A percentile compares a stretch with the other conserved stretches of the same genome.
These are phyloP conservation scores for Penicillium canariense DNA, from an alignment of 495 filamentous ascomycete species.

Conservation along the genomic window DNA sequence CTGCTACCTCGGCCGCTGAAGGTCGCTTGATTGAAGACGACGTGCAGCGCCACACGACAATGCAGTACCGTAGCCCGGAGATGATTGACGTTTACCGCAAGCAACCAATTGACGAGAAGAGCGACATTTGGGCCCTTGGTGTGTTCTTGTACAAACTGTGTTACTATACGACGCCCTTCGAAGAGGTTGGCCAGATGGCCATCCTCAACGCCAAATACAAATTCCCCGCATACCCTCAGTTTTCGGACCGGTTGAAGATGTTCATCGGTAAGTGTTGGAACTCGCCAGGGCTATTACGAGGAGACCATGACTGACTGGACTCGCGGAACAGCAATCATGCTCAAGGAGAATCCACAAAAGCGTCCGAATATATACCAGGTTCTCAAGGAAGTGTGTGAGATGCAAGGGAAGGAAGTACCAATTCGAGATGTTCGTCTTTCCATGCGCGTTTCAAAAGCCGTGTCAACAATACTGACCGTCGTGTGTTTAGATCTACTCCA, in stretches of 20 bases:
- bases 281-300: not conserved
- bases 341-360: conserved; percentile 76
- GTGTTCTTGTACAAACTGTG: conserved; percentile 97
- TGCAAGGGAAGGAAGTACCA: conserved; percentile 85
- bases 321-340: conserved; percentile 68
- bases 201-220: conserved; percentile 96
- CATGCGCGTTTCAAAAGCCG: not conserved
- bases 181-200: conserved; percentile 96
- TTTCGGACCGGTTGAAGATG: conserved; percentile 87
- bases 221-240: conserved; percentile 81
- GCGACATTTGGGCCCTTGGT: conserved; percentile 96
- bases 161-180: conserved; percentile 98
- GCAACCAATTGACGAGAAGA: conserved; percentile 97
- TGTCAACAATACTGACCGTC: conserved; percentile 13
- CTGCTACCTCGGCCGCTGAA: conserved; percentile 80
- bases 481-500: conserved; percentile 73
- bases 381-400: conserved; percentile 75
- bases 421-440: conserved; percentile 77
- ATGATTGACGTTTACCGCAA: conserved; percentile 98
- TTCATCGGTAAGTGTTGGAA: conserved; percentile 71
- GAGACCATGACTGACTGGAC: conserved; percentile 11
- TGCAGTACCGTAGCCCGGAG: conserved; percentile 96
- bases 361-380: conserved; percentile 95
- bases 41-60: conserved; percentile 92
- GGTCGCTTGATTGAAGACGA: conserved; percentile 93